phyloP scores from a whole-genome alignment of 768 basidiomycete genomes.

The Leccinum sublutescens region DNA sequence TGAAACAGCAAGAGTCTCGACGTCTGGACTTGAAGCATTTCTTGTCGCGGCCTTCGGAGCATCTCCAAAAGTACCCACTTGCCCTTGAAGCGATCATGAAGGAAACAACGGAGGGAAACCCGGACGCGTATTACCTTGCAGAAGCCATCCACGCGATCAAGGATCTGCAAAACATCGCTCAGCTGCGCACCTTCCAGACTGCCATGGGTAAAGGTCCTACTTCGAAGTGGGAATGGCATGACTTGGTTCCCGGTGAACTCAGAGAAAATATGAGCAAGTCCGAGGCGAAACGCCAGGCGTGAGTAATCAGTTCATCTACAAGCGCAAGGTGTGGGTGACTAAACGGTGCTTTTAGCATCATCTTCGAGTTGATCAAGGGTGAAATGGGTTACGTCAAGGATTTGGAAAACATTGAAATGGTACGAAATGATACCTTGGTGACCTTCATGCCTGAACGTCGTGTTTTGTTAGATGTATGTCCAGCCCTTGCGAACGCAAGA shows the following conservation, averaged over 20 bases:
- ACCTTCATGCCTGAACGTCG: conserved; percentile 4
- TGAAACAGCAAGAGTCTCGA: conserved; percentile 52
- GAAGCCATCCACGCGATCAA: conserved; percentile 85
- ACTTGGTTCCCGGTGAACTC: conserved; percentile 71
- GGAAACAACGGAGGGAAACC: conserved; percentile 77
- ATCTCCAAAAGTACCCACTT: conserved; percentile 70
- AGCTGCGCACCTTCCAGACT: conserved; percentile 86
- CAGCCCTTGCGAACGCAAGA: conserved; percentile 67
- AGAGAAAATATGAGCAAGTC: conserved; percentile 62
- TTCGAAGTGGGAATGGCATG: conserved; percentile 88
- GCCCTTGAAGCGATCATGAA: conserved; percentile 82
- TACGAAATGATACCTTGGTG: conserved; percentile 34
- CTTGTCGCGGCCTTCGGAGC: conserved; percentile 59
- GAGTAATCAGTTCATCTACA: conserved; percentile 30
- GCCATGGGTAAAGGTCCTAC: conserved; percentile 82
- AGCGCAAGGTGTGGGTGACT: not conserved
- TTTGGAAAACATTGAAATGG: conserved; percentile 79
- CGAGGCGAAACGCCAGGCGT: conserved; percentile 85
- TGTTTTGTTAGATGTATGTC: conserved; percentile 67
- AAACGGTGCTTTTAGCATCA: conserved; percentile 54
- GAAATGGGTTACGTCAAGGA: conserved; percentile 96
- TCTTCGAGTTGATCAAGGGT: conserved; percentile 93
- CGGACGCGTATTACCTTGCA: conserved; percentile 78
- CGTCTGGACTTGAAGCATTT: conserved; percentile 64
- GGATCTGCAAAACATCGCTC: conserved; percentile 75